Percentiles rank a stretch among this genome's conserved stretches.
Conservation (phyloP, 768 basidiomycete genomes). For the Phaeotremella skinneri region DNA sequence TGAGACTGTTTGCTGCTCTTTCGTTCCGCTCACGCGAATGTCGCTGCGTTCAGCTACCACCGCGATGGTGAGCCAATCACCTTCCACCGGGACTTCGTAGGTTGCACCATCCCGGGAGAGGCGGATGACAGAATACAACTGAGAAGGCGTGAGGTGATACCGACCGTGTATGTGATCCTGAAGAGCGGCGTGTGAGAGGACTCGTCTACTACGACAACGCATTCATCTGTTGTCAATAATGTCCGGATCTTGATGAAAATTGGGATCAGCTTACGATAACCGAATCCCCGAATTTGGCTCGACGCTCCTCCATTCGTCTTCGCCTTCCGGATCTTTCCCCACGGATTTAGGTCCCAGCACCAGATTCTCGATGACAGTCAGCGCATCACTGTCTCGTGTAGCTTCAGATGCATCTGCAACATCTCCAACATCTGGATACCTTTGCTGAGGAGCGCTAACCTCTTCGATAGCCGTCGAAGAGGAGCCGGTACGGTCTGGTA, state of each 20-base stretch:
- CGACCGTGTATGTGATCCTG: slow-evolving; percentile 77
- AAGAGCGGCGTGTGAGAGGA: slow-evolving; percentile 69
- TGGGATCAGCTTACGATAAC: slow-evolving; percentile 62
- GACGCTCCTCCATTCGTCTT: slow-evolving; percentile 70
- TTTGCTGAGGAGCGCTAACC: background rate
- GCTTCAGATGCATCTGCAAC: slow-evolving; percentile 2
- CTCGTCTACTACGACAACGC: slow-evolving; percentile 61
- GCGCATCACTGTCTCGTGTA: slow-evolving; percentile 31
- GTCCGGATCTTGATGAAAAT: background rate
- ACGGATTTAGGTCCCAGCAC: slow-evolving; percentile 75
- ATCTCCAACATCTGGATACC: background rate
- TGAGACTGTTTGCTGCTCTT: slow-evolving; percentile 5
- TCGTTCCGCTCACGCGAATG: slow-evolving; percentile 63
- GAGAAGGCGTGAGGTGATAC: slow-evolving; percentile 83
- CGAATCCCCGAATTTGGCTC: slow-evolving; percentile 91
- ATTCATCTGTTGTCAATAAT: background rate
- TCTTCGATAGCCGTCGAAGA: background rate
- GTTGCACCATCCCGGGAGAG: slow-evolving; percentile 73
- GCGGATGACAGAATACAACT: slow-evolving; percentile 79
- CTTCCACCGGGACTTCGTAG: slow-evolving; percentile 85
- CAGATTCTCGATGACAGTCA: slow-evolving; percentile 70
- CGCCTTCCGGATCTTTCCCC: slow-evolving; percentile 63
- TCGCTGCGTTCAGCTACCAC: slow-evolving; percentile 89
- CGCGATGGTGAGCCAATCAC: slow-evolving; percentile 94
- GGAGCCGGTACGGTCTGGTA: background rate